Percentiles rank a stretch among this genome's conserved stretches.
Evolutionary conservation across 768 basidiomycete species (phyloP).

Genomic region (Rhodotorula diobovata): DNA sequence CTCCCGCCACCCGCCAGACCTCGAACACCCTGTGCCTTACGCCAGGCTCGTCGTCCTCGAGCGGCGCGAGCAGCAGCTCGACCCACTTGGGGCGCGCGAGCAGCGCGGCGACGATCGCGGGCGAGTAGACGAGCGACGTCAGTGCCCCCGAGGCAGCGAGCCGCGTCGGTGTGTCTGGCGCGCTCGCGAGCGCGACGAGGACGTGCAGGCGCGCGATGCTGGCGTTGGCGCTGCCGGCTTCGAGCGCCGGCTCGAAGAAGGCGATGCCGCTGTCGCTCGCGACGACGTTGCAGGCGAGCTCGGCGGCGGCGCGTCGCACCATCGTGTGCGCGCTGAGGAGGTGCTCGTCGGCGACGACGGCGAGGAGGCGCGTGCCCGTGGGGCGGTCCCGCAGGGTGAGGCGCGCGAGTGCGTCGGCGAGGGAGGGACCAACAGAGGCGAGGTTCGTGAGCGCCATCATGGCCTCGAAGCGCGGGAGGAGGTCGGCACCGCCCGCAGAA

Average conservation of each 20-base stretch:
- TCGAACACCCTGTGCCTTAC: slow-evolving; percentile 27
- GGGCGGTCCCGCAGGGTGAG: slow-evolving; percentile 49
- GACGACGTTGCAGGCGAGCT: slow-evolving; percentile 87
- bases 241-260: slow-evolving; percentile 38
- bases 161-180: slow-evolving; percentile 77
- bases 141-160: slow-evolving; percentile 87
- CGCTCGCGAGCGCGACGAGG: slow-evolving; percentile 75
- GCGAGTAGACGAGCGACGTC: slow-evolving; percentile 66
- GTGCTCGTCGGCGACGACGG: slow-evolving; percentile 65
- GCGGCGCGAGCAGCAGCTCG: slow-evolving; percentile 12
- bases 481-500: slow-evolving; percentile 44
- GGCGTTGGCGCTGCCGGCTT: background rate
- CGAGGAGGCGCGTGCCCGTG: slow-evolving; percentile 49
- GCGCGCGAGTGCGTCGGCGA: slow-evolving; percentile 64
- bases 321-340: slow-evolving; percentile 62
- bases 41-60: slow-evolving; percentile 21
- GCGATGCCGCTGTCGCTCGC: slow-evolving; percentile 70
- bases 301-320: slow-evolving; percentile 78
- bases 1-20: slow-evolving; percentile 17
- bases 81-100: background rate
- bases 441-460: slow-evolving; percentile 96
- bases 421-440: slow-evolving; percentile 66
- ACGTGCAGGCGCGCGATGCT: slow-evolving; percentile 57
- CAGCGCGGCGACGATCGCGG: slow-evolving; percentile 41
- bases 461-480: slow-evolving; percentile 83